Evolutionary conservation across 202 grass and related monocot species (phyloP), one percentile per base, ranked within the genome.

Genomic region (Setaria italica): DNA sequence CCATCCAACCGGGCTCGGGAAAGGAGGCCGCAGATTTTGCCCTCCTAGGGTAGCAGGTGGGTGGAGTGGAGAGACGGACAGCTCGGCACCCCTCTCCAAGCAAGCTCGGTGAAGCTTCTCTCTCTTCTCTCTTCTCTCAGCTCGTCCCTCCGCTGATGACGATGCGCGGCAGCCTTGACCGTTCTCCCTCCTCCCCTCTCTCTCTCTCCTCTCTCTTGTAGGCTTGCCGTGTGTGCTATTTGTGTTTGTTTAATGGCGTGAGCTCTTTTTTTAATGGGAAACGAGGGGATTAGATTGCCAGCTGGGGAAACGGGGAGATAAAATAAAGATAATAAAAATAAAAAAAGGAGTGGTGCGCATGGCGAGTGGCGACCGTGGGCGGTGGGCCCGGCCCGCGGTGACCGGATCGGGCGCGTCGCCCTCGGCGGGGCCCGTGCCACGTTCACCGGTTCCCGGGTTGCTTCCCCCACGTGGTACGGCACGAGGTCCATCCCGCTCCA

Each of bases 1-100:
- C 96, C 93, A 99, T 99, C 56, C 76, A 58, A 49, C 33, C 32
- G 55, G 39, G 54, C 78, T 75, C 10, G 16, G 4, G 80, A 70
- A 64, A 86, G 78, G 20, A 7, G 37, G 56, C 78, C 8, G 66
- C 73, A 12, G 84, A 82, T 25, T 79, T 87, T 74, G 80, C 85
- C 81, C 39, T 70, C 43, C 37, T 39, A 14, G 74, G 56, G 70
- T 15, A 1, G 77, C 35, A 1, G 77, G 72, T 35, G 53, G 49
- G 65, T 70, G 39, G 78, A 81, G 66, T 46, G 30, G 57, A 42
- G 63, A 32, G 51, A 20, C 50, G 30, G 84, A 73, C 70, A 90
- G 75, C 33, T 9, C 39, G 56, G 0, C 81, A 7, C 54, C 17
- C 9, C 55, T 67, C 69, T 4, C 47, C 63, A 46, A 47, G 67